phyloP scores from a whole-genome alignment of 1,284 basidiomycete species.

The Fistulinella cinereoalba region DNA sequence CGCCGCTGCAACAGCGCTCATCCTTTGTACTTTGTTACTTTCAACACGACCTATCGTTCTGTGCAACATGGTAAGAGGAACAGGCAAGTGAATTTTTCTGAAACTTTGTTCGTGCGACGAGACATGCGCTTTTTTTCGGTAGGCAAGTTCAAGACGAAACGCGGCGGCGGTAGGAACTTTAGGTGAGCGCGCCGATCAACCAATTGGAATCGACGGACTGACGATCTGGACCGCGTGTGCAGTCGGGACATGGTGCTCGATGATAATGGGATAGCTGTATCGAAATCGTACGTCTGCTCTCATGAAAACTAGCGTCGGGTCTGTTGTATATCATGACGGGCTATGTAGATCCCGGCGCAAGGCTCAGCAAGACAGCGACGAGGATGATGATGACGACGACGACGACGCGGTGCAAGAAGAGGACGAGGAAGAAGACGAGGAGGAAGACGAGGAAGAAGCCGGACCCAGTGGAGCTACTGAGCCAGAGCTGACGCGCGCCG shows the following conservation, averaged over 20 bases:
- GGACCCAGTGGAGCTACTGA: constrained; percentile 33
- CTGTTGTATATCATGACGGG: background rate
- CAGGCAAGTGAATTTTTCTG: constrained; percentile 38
- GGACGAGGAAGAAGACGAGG: constrained; percentile 39
- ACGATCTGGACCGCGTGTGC: constrained; percentile 7
- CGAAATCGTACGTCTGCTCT: constrained; percentile 40
- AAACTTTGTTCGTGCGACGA: background rate
- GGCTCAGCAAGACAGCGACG: background rate
- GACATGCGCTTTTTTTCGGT: background rate
- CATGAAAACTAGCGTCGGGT: background rate
- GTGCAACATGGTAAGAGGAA: constrained; percentile 53
- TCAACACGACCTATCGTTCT: background rate
- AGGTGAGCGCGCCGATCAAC: constrained; percentile 44
- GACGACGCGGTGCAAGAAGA: constrained; percentile 35
- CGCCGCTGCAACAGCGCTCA: background rate
- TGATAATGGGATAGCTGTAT: constrained; percentile 58
- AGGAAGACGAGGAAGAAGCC: constrained; percentile 33
- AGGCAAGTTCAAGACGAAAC: constrained; percentile 84
- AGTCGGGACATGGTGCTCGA: constrained; percentile 62
- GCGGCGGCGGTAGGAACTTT: constrained; percentile 83
- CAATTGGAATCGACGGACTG: constrained; percentile 5
- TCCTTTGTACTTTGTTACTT: constrained; percentile 1
- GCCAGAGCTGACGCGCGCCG: constrained; percentile 58
- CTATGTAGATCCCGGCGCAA: constrained; percentile 20
- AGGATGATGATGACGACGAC: background rate